These are phyloP conservation scores for Rauvolfia tetraphylla DNA, from an alignment of 257 asterid genomes.

Conservation along the genomic window DNA sequence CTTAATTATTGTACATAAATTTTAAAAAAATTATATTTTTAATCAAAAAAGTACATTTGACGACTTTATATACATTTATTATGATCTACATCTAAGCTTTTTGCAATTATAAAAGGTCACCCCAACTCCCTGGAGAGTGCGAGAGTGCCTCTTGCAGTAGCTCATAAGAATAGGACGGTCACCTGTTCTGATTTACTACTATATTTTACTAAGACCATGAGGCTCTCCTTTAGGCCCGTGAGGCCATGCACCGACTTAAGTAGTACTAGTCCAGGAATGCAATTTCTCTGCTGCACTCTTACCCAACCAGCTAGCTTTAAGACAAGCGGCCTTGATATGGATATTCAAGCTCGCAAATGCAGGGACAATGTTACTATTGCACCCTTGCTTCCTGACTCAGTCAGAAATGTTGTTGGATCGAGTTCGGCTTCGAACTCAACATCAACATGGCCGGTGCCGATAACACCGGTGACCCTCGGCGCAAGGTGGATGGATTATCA, in stretches of 20 bases:
- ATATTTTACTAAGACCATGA: slow-evolving; percentile 40
- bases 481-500: slow-evolving; percentile 73
- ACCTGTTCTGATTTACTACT: no score
- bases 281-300: slow-evolving; percentile 9
- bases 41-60: no score
- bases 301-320: slow-evolving; percentile 13
- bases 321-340: slow-evolving; percentile 10
- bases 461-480: slow-evolving; percentile 15
- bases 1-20: no score
- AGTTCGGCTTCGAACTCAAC: not conserved
- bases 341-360: slow-evolving; percentile 15
- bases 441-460: slow-evolving; percentile 6
- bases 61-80: not conserved
- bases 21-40: no score
- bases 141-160: no score
- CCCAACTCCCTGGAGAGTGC: slow-evolving; percentile 6
- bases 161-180: no score
- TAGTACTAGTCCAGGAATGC: slow-evolving; percentile 14
- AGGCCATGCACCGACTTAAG: slow-evolving; percentile 42
- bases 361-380: not conserved
- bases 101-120: slow-evolving; percentile 34
- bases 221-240: slow-evolving; percentile 29
- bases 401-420: not conserved
- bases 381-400: slow-evolving; percentile 6
- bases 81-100: slow-evolving; percentile 8